phyloP scores from a whole-genome alignment of 768 basidiomycete species.

The Paxillus ammoniavirescens region DNA sequence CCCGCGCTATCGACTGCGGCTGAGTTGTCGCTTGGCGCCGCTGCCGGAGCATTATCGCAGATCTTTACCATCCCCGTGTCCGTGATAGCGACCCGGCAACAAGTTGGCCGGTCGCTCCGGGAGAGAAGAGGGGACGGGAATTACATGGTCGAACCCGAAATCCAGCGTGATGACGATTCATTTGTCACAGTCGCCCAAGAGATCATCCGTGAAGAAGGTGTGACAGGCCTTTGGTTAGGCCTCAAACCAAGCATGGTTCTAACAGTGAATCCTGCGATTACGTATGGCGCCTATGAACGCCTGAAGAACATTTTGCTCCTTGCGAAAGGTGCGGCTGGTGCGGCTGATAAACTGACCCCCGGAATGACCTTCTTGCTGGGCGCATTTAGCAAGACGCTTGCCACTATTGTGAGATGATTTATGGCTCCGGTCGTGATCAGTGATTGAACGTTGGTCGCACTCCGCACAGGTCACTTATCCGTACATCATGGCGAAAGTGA shows the following conservation, averaged over 20 bases:
- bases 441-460: neutral
- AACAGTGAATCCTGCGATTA: slow-evolving; percentile 96
- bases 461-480: slow-evolving; percentile 80
- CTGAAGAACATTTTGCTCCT: slow-evolving; percentile 73
- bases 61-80: slow-evolving; percentile 98
- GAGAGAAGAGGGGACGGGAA: neutral
- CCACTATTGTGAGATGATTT: slow-evolving; percentile 71
- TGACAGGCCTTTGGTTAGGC: slow-evolving; percentile 89
- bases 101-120: slow-evolving; percentile 58
- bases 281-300: slow-evolving; percentile 92
- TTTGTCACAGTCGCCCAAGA: slow-evolving; percentile 79
- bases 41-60: slow-evolving; percentile 93
- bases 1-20: slow-evolving; percentile 68
- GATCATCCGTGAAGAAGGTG: slow-evolving; percentile 86
- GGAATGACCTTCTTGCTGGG: slow-evolving; percentile 83
- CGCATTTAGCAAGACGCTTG: slow-evolving; percentile 90
- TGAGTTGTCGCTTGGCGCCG: slow-evolving; percentile 85
- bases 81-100: slow-evolving; percentile 97
- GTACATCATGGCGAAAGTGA: slow-evolving; percentile 95
- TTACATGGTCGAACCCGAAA: neutral
- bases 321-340: slow-evolving; percentile 45
- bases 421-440: neutral
- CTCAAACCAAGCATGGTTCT: slow-evolving; percentile 91
- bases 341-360: slow-evolving; percentile 65
- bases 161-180: slow-evolving; percentile 51